Evolutionary conservation across 1,284 basidiomycete genomes (phyloP), one percentile per base, ranked within the genome.

Genomic region (Anthracocystis panici-leucophaei): DNA sequence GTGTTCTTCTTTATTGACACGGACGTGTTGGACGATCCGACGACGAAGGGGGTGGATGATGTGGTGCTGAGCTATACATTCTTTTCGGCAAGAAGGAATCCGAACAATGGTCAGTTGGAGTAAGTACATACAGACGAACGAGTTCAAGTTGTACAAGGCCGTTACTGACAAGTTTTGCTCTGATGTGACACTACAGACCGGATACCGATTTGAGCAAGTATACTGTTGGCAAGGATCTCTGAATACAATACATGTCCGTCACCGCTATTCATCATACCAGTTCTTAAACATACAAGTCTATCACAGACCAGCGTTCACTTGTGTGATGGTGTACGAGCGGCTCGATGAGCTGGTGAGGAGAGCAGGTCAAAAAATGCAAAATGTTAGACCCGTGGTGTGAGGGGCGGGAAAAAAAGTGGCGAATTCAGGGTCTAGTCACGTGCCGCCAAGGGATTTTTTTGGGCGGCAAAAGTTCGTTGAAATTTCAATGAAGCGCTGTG

Each of bases 1-100:
- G 89, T 99, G 29, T 90, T 99, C 73, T 99, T 99, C 88, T 99
- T 99, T 88, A 96, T 99, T 77, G 97, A 99, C 88, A 92, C 93
- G 67, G 97, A 99, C 83, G 91, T 97, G 65, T 87, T 96, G 46
- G 95, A 98, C 16, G 97, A 99, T 80, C 94, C 94, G 2, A 87
- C 90, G 4, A 93, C 95, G 85, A 89, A 91, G 75, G 91, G 92
- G 70, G 89, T 99, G 3, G 91, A 95, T 78, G 94, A 98, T 82
- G 90, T 99, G 11, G 93, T 99, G 0, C 86, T 99, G 58, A 95
- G 92, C 49, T 99, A 99, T 86, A 99, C 97, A 0, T 99, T 99
- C 88, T 99, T 99, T 90, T 93, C 66, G 25, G 83, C 83, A 4
- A 92, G 78, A 88, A 75, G 83, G 21, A 84, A 84, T 55, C 65